Percentiles rank a stretch among this genome's conserved stretches.
Evolutionary conservation across 306 rosid genomes (phyloP).

Genomic region (Fragaria vesca): DNA sequence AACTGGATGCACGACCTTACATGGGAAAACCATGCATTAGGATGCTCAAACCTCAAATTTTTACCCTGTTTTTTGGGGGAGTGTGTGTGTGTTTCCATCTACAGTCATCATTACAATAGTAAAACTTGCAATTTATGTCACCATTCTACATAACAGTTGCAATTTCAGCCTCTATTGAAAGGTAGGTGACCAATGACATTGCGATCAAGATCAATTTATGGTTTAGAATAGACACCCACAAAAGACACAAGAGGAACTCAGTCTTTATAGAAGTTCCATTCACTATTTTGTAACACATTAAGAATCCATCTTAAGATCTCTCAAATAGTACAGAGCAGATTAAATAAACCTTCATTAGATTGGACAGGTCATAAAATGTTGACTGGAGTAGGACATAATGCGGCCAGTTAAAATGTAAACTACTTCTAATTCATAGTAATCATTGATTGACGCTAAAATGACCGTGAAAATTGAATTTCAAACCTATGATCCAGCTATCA

Average conservation of each 20-base stretch:
- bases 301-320: neutral
- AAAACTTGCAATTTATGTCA: neutral
- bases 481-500: neutral
- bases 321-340: neutral
- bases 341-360: neutral
- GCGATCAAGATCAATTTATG: neutral
- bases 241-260: neutral
- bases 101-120: neutral
- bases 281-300: neutral
- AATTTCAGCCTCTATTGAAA: neutral
- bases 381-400: neutral
- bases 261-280: neutral
- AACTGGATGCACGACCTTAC: neutral
- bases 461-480: neutral
- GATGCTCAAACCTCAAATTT: neutral
- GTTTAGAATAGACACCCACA: neutral
- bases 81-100: neutral
- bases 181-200: neutral
- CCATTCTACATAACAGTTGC: neutral
- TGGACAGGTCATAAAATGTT: neutral
- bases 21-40: neutral
- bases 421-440: neutral
- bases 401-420: neutral
- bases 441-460: neutral
- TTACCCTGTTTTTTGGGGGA: neutral